Base-by-base conservation (phyloP, 2,329 filamentous ascomycete genomes). In the Juglanconis oblonga region DNA sequence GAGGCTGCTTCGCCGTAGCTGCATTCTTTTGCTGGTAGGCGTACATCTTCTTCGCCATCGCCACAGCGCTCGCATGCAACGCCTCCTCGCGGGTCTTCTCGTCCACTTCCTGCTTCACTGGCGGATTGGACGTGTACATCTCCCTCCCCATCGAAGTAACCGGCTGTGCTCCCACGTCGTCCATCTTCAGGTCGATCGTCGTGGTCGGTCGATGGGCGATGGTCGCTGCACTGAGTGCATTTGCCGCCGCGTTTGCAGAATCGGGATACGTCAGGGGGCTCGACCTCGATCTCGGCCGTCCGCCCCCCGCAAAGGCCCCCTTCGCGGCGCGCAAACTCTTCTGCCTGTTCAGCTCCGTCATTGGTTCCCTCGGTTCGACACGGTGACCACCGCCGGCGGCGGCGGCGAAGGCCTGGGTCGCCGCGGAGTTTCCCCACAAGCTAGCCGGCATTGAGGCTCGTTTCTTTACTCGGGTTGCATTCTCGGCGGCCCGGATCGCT, bases 31-130 rank as follows among this genome's bases (percentile, higher is more conserved):
- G 85, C 66, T 92, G 87, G 38, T 85, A 79, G 10, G 79, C 84
- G 70, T 92, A 97, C 87, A 97, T 94, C 66, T 89, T 86, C 73
- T 88, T 90, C 6, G 93, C 92, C 92, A 97, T 96, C 10, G 90
- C 91, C 3, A 97, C 79, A 2, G 93, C 92, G 24, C 92, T 94
- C 35, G 92, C 91, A 64, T 88, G 89, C 3, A 96, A 78, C 4
- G 87, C 86, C 65, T 92, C 89, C 49, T 87, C 84, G 60, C 84
- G 85, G 63, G 84, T 87, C 71, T 87, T 83, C 68, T 97, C 92
- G 45, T 95, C 88, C 0, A 86, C 76, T 68, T 96, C 91, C 2
- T 83, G 77, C 32, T 85, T 81, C 3, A 96, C 85, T 0, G 87
- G 88, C 4, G 92, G 92, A 38, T 85, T 77, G 1, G 90, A 87